Evolutionary conservation across 2,329 filamentous ascomycete genomes (phyloP).

Genomic region (Talaromyces sp.): DNA sequence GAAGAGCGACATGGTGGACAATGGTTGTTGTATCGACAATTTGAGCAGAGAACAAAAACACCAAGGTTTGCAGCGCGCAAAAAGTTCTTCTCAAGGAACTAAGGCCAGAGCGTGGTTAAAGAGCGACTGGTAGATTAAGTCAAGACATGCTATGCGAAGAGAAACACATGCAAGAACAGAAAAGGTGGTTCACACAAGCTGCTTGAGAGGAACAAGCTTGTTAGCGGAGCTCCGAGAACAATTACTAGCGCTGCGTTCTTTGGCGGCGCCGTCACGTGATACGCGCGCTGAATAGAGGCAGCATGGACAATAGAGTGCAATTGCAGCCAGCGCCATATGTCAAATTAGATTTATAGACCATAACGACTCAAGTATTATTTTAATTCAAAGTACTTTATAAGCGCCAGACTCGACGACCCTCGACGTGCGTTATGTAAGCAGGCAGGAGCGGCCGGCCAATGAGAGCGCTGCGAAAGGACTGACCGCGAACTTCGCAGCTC

Average conservation of each 20-base stretch:
- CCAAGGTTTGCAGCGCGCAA: not conserved
- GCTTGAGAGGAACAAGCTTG: not conserved
- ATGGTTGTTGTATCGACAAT: not conserved
- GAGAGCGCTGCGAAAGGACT: conserved; percentile 27
- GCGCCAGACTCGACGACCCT: not conserved
- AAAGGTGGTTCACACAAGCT: not conserved
- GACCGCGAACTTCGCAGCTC: conserved; percentile 27
- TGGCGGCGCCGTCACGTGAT: conserved; percentile 8
- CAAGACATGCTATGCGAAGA: not conserved
- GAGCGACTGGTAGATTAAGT: conserved; percentile 5
- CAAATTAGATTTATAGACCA: not conserved
- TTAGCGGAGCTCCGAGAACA: conserved; percentile 2
- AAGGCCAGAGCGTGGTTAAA: not conserved
- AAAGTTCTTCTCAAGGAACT: not conserved
- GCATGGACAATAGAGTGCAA: not conserved
- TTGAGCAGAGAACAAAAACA: not conserved
- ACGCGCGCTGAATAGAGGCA: no score
- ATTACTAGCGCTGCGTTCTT: not conserved
- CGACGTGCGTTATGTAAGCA: conserved; percentile 11
- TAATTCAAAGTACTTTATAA: not conserved
- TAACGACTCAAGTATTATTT: not conserved
- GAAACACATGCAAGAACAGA: not conserved
- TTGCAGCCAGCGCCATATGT: not conserved
- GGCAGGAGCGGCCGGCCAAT: conserved; percentile 24
- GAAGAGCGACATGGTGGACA: conserved; percentile 35